Evolutionary conservation across 208 protist species (phyloP), one percentile per base, ranked within the genome.

Genomic region (Leishmania gerbilli): DNA sequence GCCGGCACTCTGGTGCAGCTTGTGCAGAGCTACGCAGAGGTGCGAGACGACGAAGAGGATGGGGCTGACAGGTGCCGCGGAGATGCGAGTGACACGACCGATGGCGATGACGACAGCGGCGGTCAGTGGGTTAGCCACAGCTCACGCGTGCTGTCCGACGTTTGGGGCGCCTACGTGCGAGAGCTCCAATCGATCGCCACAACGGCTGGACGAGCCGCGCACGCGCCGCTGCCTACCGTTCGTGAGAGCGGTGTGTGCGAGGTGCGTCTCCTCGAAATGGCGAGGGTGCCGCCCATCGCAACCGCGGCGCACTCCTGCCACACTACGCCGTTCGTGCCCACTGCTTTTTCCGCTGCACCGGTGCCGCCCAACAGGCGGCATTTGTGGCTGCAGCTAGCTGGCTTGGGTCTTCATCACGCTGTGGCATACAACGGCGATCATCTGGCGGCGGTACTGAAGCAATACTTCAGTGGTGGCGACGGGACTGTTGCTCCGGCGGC

Each of bases 381-480:
- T 79, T 77, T 88, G 45, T 60, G 49, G 53, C 19, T 93, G 55
- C 77, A 86, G 21, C 72, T 93, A 24, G 77, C 79, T 27, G 77
- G 84, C 3, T 68, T 93, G 58, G 82, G 77, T 34, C 74, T 93
- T n/a, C 77, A 82, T 51, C 90, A 93, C 79, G 84, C 85, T 34
- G 71, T 87, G 2, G 72, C 86, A 58, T 87, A 90, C 77, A 89
- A 89, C 60, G 90, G 90, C 21, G 90, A 93, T 71, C 72, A 88
- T 62, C 89, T 90, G 72, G 71, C 87, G 6, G 88, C 90, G 55
- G 85, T 89, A 45, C 62, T 93, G 40, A 51, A 86, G 45, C 91
- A 91, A 31, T 93, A 83, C 79, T 90, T 93, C 45, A 84, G 47
- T 80, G 64, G 40, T 27, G 71, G 79, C 13, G 79, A 60, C 8